Evolutionary conservation across 176 grass and related monocot species (phyloP), one percentile per base, ranked within the genome.

Genomic region (Oryza brachyantha): DNA sequence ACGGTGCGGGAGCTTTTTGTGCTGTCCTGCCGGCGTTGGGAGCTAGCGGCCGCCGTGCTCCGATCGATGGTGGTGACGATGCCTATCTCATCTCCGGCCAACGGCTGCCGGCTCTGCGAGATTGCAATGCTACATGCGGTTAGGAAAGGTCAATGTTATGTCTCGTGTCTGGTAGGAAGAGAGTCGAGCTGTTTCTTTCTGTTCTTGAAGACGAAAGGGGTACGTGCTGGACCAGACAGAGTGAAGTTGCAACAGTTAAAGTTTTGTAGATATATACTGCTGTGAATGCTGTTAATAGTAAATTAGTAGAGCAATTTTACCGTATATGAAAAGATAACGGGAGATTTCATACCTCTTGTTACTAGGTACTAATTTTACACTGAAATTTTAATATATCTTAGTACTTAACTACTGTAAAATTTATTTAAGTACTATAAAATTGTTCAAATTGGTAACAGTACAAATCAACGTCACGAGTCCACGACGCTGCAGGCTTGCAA

Each of bases 21-120:
- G 72, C 63, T 61, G 64, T 69, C 73, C 39, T 31, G 66, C 40
- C 55, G 40, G 39, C 64, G 48, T 77, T 38, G 64, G 64, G 46
- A 21, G 46, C 46, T n/a, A 21, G 57, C 39, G 4, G 48, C 48
- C 48, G 16, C n/a, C 52, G 12, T 34, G 26, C 16, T 61, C 40
- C 48, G 65, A 69, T n/a, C n/a, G n/a, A n/a, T n/a, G n/a, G n/a
- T 70, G 26, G 52, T 4, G 60, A 45, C 4, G 31, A n/a, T 45
- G 42, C 42, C 42, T 16, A 6, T 38, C 46, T 50, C 46, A 6
- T 38, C 46, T 50, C 46, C 48, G 48, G 48, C 48, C 19, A 52
- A 52, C 48, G 48, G 13, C 19, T 13, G 5, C 16, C 17, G 46
- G 13, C 46, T 52, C 39, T 41, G 39, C 39, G 12, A 19, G 31